Conservation (phyloP, 2,329 filamentous ascomycete species). For the Onygenales sp. region DNA sequence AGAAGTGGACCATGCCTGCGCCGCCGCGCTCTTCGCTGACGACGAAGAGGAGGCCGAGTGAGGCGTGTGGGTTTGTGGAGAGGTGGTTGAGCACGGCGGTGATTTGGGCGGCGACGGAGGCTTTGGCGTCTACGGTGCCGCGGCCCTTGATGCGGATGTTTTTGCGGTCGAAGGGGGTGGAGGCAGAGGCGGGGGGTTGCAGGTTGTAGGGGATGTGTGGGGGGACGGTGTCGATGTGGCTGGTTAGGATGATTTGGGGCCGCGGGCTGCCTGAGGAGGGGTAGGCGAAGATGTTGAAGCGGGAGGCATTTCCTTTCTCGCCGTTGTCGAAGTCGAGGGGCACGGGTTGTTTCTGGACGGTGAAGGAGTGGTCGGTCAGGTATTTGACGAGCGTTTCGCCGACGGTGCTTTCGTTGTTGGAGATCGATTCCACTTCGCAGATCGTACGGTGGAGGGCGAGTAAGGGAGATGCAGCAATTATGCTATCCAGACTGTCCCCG, state of each 20-base stretch:
- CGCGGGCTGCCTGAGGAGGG: slow-evolving; percentile 11
- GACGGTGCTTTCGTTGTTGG: slow-evolving; percentile 57
- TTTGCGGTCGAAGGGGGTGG: slow-evolving; percentile 11
- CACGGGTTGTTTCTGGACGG: slow-evolving; percentile 50
- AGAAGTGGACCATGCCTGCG: slow-evolving; percentile 62
- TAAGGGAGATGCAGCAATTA: slow-evolving; percentile 42
- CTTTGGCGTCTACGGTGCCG: slow-evolving; percentile 39
- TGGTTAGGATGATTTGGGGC: slow-evolving; percentile 43
- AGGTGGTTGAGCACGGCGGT: slow-evolving; percentile 39
- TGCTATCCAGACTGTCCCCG: slow-evolving; percentile 16
- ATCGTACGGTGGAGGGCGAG: slow-evolving; percentile 66
- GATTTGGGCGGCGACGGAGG: slow-evolving; percentile 35
- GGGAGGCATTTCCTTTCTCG: slow-evolving; percentile 18
- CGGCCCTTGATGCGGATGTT: slow-evolving; percentile 34
- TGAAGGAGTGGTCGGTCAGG: slow-evolving; percentile 52
- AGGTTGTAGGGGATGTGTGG: slow-evolving; percentile 42
- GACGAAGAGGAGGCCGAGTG: slow-evolving; percentile 48
- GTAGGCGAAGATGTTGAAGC: slow-evolving; percentile 71
- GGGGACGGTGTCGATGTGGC: slow-evolving; percentile 68
- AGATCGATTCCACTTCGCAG: slow-evolving; percentile 64
- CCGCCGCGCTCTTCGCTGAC: slow-evolving; percentile 78
- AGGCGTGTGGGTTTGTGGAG: slow-evolving; percentile 24
- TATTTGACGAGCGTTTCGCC: slow-evolving; percentile 60
- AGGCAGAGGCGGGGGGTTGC: slow-evolving; percentile 30
- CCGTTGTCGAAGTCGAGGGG: slow-evolving; percentile 11